These are phyloP conservation scores for Gaeumannomyces sp. DNA, from an alignment of 2,329 filamentous ascomycete species.

Conservation along the genomic window DNA sequence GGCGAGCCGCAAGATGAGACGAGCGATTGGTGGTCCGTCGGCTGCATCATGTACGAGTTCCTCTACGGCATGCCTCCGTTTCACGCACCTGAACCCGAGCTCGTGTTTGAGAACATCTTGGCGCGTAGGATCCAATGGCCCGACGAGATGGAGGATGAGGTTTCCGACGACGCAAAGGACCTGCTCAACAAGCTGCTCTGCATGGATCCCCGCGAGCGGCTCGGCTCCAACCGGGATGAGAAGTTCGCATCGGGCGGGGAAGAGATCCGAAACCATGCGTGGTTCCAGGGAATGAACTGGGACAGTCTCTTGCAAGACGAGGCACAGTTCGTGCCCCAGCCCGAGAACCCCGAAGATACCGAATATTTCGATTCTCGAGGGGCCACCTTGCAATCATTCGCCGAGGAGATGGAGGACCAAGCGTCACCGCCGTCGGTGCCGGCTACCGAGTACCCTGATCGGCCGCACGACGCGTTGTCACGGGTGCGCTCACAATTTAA, in stretches of 20 bases:
- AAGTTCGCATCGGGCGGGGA: slow-evolving; percentile 78
- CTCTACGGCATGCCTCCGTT: slow-evolving; percentile 91
- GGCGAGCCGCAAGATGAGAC: slow-evolving; percentile 94
- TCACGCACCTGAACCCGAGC: slow-evolving; percentile 80
- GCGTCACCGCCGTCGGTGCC: slow-evolving; percentile 66
- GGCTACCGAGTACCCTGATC: slow-evolving; percentile 72
- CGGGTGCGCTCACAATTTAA: slow-evolving; percentile 82
- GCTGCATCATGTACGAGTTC: slow-evolving; percentile 96
- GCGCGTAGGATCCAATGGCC: slow-evolving; percentile 90
- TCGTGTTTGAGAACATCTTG: slow-evolving; percentile 96
- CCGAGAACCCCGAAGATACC: slow-evolving; percentile 92
- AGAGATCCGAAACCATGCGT: slow-evolving; percentile 83
- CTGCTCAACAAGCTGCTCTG: slow-evolving; percentile 90
- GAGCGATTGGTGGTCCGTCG: slow-evolving; percentile 99
- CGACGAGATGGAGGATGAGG: slow-evolving; percentile 68
- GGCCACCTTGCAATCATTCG: slow-evolving; percentile 85
- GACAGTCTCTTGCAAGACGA: slow-evolving; percentile 88
- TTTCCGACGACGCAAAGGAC: slow-evolving; percentile 85
- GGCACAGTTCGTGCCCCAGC: slow-evolving; percentile 87
- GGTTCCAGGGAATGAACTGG: slow-evolving; percentile 88
- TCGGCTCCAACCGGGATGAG: slow-evolving; percentile 81
- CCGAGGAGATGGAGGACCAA: slow-evolving; percentile 91
- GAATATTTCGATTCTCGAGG: slow-evolving; percentile 95
- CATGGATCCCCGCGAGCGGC: slow-evolving; percentile 70
- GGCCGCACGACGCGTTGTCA: slow-evolving; percentile 91